Conservation (phyloP, 2,329 filamentous ascomycete species). For the Emergomyces pasteurianus region DNA sequence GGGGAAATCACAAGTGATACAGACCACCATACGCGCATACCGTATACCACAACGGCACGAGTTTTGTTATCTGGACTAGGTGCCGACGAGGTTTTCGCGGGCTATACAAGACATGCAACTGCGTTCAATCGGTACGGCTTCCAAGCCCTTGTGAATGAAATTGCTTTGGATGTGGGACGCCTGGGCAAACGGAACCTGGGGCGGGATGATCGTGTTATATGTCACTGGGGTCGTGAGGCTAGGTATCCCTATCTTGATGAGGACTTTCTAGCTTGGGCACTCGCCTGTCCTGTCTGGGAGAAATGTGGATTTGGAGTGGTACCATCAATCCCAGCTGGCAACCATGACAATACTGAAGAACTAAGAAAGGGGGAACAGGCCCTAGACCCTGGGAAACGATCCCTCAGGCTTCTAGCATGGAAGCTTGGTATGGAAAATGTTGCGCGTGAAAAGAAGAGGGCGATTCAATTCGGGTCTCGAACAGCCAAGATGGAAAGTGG, state of each 20-base stretch:
- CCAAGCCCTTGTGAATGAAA: conserved; percentile 61
- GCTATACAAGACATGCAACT: conserved; percentile 72
- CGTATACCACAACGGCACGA: conserved; percentile 59
- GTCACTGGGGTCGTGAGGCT: conserved; percentile 78
- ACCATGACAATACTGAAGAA: conserved; percentile 14
- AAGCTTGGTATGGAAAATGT: conserved; percentile 59
- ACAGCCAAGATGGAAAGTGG: conserved; percentile 68
- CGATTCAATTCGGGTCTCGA: conserved; percentile 72
- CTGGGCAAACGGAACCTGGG: conserved; percentile 91
- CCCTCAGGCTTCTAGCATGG: conserved; percentile 65
- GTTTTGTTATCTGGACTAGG: conserved; percentile 87
- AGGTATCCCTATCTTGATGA: conserved; percentile 90
- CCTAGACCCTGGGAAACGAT: conserved; percentile 68
- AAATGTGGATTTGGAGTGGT: conserved; percentile 75
- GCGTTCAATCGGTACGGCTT: conserved; percentile 63
- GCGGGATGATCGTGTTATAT: conserved; percentile 81
- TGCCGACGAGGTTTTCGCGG: conserved; percentile 91
- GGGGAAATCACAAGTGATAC: conserved; percentile 36
- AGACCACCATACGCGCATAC: conserved; percentile 11
- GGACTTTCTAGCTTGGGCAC: conserved; percentile 66
- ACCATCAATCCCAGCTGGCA: conserved; percentile 16
- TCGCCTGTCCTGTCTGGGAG: conserved; percentile 61
- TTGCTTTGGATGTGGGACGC: conserved; percentile 71
- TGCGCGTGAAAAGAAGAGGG: conserved; percentile 82
- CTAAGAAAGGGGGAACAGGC: conserved; percentile 14